A percentile compares a stretch with the other conserved stretches of the same genome.
Conservation (phyloP, 768 basidiomycete species). For the Sporobolomyces pararoseus region DNA sequence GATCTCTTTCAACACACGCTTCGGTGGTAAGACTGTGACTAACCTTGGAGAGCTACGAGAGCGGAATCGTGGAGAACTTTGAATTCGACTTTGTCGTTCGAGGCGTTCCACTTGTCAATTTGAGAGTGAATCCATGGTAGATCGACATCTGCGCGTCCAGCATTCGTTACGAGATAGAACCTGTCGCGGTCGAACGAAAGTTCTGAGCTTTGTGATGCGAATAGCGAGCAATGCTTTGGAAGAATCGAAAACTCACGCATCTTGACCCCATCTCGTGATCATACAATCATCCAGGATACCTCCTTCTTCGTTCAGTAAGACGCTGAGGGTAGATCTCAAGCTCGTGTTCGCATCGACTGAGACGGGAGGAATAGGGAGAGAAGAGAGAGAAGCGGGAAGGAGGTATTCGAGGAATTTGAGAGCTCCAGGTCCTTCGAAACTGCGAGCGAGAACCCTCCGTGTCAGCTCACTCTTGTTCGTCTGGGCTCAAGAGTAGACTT, state of each 20-base stretch:
- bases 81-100: conserved; percentile 62
- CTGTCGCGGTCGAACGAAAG: conserved; percentile 53
- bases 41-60: conserved; percentile 83
- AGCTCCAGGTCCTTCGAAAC: conserved; percentile 74
- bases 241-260: conserved; percentile 33
- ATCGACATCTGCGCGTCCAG: conserved; percentile 76
- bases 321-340: conserved; percentile 78
- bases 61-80: conserved; percentile 81
- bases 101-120: conserved; percentile 72
- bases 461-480: too few relatives aligned
- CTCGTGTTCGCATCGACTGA: conserved; percentile 49
- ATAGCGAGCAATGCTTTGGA: too few relatives aligned
- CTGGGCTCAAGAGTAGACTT: conserved; percentile 38
- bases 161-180: conserved; percentile 96
- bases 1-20: too few relatives aligned
- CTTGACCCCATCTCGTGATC: conserved; percentile 54
- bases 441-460: conserved; percentile 45
- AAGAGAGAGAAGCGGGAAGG: conserved; percentile 73
- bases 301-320: conserved; percentile 79
- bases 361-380: conserved; percentile 30
- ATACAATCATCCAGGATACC: conserved; percentile 96
- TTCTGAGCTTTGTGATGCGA: too few relatives aligned
- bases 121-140: conserved; percentile 68
- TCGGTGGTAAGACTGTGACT: too few relatives aligned
- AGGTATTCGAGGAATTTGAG: conserved; percentile 82